These are phyloP conservation scores for Agastache rugosa DNA, from an alignment of 257 asterid genomes.

Conservation along the genomic window DNA sequence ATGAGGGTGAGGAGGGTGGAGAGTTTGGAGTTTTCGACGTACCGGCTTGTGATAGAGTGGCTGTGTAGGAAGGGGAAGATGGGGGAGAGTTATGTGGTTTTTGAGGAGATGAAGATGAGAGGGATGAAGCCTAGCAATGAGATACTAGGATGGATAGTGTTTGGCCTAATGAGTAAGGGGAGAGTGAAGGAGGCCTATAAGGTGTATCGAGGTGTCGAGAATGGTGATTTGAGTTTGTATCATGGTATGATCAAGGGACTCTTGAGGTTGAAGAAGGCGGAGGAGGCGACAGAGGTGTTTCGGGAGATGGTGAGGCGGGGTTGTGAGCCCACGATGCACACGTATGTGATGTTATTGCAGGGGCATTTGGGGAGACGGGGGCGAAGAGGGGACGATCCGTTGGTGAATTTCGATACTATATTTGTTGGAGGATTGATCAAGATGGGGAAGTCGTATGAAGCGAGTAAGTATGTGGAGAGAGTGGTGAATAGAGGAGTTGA, in stretches of 20 bases:
- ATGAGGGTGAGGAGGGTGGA: slow-evolving; percentile 57
- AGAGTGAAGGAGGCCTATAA: slow-evolving; percentile 68
- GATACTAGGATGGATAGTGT: slow-evolving; percentile 56
- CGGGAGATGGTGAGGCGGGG: slow-evolving; percentile 84
- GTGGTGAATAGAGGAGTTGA: slow-evolving; percentile 62
- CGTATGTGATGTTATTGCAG: slow-evolving; percentile 87
- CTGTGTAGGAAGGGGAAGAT: slow-evolving; percentile 74
- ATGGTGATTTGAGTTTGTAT: slow-evolving; percentile 58
- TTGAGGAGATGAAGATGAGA: slow-evolving; percentile 74
- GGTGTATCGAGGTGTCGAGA: slow-evolving; percentile 56
- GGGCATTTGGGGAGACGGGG: slow-evolving; percentile 94
- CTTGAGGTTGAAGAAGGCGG: slow-evolving; percentile 66
- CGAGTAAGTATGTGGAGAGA: slow-evolving; percentile 83
- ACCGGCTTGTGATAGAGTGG: slow-evolving; percentile 76
- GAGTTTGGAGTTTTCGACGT: slow-evolving; percentile 58
- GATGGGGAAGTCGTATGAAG: slow-evolving; percentile 74
- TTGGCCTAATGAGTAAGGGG: slow-evolving; percentile 65
- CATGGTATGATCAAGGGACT: slow-evolving; percentile 93
- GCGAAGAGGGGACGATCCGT: slow-evolving; percentile 80
- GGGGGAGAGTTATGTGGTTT: slow-evolving; percentile 58
- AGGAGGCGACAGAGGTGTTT: slow-evolving; percentile 84
- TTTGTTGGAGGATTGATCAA: slow-evolving; percentile 89
- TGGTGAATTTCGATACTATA: slow-evolving; percentile 92
- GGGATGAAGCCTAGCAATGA: slow-evolving; percentile 58
- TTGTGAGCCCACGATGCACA: slow-evolving; percentile 94